Evolutionary conservation across 768 basidiomycete species (phyloP).

Genomic region (Tricholoma furcatifolium): DNA sequence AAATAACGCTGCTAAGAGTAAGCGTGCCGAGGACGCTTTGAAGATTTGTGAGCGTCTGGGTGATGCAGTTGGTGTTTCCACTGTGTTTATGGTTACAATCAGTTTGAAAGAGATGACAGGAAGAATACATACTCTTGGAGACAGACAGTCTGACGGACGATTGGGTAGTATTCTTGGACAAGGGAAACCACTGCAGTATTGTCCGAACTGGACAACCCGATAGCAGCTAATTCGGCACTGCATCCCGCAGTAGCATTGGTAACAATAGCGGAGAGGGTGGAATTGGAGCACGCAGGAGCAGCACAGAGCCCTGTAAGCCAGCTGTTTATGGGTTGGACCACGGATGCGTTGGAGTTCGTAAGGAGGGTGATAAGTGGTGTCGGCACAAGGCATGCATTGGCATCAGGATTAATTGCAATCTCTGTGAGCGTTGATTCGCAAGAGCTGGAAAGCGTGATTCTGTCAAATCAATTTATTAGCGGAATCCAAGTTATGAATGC

Average conservation of each 20-base stretch:
- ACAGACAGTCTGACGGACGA: conserved; percentile 54
- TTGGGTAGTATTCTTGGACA: conserved; percentile 57
- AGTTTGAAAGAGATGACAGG: background rate
- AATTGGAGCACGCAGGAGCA: conserved; percentile 53
- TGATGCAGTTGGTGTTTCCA: conserved; percentile 48
- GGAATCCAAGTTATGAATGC: background rate
- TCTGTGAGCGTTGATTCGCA: conserved; percentile 48
- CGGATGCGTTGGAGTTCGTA: conserved; percentile 29
- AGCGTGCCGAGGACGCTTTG: conserved; percentile 41
- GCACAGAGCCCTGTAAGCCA: conserved; percentile 64
- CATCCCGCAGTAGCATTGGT: conserved; percentile 51
- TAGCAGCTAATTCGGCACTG: conserved; percentile 32
- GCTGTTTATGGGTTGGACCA: conserved; percentile 46
- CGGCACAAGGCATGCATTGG: conserved; percentile 48
- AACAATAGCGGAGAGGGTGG: conserved; percentile 54
- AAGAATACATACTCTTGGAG: conserved; percentile 56
- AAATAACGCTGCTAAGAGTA: conserved; percentile 28
- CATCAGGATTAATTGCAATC: conserved; percentile 44
- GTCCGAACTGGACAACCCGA: conserved; percentile 24
- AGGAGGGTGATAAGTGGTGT: conserved; percentile 41
- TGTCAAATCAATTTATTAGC: background rate
- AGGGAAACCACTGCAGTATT: conserved; percentile 24
- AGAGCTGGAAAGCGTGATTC: conserved; percentile 35
- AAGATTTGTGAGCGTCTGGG: conserved; percentile 53
- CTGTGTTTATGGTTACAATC: conserved; percentile 16